Base-by-base conservation (phyloP, 352 stramenopile genomes). In the Thraustotheca clavata region DNA sequence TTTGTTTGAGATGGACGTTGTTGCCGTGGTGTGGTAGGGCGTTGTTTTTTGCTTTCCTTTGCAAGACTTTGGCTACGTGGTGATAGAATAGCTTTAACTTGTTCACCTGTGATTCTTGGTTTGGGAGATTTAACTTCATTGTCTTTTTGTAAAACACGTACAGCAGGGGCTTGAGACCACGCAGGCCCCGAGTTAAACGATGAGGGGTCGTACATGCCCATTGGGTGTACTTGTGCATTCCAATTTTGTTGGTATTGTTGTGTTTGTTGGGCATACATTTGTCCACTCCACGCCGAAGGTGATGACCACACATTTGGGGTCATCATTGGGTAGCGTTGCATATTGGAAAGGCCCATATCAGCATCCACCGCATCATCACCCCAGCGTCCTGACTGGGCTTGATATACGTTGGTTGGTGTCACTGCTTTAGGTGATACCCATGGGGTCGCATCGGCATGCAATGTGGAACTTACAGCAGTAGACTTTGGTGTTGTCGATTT, bases 291-390 rank as follows among this genome's bases (percentile, higher is more conserved):
- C 22, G 57, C 46, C 26, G 73, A 68, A 49, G 67, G 40, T 1
- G 63, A 59, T 66, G 67, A 76, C 38, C 71, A 62, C 11, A 71
- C 52, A 2, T 35, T 31, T 14, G 41, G 14, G 48, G 60, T 48
- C 18, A 69, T 50, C 29, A 70, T 43, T n/a, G 63, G 59, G 24
- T 68, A 68, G 3, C 39, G 26, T 5, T 20, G 16, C 41, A 55
- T 54, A n/a, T 69, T 43, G n/a, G n/a, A n/a, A n/a, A n/a, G n/a
- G 4, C 55, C 59, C 39, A 87, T 77, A 59, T 91, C 80, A 20
- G 86, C 67, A 49, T 89, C 80, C 5, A 89, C 76, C 0, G 76
- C 79, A n/a, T 91, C 82, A 49, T 88, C 82, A 11, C 80, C 80
- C 82, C 82, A 91, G 3, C 79, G 77, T 1, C 80, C 79, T 4